phyloP scores from a whole-genome alignment of 2,329 filamentous ascomycete genomes.

The Pseudogymnoascus sp. region DNA sequence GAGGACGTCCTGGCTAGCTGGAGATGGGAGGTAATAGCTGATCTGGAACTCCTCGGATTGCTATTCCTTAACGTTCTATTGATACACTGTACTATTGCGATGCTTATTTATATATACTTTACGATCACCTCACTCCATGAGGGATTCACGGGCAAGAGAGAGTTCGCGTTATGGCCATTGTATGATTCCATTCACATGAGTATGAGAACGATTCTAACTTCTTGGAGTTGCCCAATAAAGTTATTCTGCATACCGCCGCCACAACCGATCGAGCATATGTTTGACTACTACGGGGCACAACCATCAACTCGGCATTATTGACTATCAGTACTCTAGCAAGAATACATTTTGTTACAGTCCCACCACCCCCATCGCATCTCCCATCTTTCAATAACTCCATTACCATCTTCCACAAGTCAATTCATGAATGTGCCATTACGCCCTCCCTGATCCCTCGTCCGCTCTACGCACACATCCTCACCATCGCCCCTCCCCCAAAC shows the following conservation, averaged over 20 bases:
- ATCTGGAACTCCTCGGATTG: background rate
- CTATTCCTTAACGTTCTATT: too few relatives aligned
- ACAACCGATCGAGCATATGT: background rate
- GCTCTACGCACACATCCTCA: constrained; percentile 18
- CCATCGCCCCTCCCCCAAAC: constrained; percentile 21
- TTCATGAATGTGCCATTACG: background rate
- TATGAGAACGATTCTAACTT: background rate
- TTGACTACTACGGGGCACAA: too few relatives aligned
- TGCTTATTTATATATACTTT: too few relatives aligned
- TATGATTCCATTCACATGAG: background rate
- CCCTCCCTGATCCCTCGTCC: background rate
- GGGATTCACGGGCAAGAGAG: too few relatives aligned
- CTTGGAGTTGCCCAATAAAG: background rate
- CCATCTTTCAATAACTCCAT: background rate
- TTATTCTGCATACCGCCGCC: background rate
- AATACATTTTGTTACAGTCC: background rate
- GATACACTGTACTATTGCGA: too few relatives aligned
- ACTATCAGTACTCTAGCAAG: background rate
- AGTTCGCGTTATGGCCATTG: too few relatives aligned
- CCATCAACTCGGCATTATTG: background rate
- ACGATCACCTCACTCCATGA: too few relatives aligned
- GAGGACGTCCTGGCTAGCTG: too few relatives aligned
- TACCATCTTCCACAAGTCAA: background rate
- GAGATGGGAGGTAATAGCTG: background rate
- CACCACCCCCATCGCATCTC: background rate